These are phyloP conservation scores for Clavariopsis aquatica DNA, from an alignment of 495 filamentous ascomycete species.

Conservation along the genomic window DNA sequence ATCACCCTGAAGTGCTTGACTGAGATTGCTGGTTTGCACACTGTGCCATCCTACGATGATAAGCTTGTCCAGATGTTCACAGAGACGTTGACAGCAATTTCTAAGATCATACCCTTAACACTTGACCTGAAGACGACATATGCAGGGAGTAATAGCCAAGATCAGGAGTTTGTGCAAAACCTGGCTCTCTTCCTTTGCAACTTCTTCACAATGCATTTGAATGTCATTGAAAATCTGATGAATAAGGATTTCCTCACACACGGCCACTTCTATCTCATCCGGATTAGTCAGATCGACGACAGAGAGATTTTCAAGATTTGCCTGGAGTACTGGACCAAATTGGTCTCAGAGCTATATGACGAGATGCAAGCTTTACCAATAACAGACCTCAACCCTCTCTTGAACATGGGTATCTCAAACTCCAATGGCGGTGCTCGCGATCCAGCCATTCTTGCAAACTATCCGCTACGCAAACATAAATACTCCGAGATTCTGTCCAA, in stretches of 20 bases:
- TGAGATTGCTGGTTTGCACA: slow-evolving; percentile 89
- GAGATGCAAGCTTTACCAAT: slow-evolving; percentile 96
- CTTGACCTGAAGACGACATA: slow-evolving; percentile 90
- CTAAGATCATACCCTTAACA: slow-evolving; percentile 84
- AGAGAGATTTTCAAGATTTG: slow-evolving; percentile 99
- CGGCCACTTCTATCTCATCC: slow-evolving; percentile 95
- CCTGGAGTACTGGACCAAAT: slow-evolving; percentile 97
- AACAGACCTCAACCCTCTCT: slow-evolving; percentile 83
- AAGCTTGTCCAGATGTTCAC: slow-evolving; percentile 97
- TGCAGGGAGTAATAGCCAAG: slow-evolving; percentile 81
- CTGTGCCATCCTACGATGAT: slow-evolving; percentile 82
- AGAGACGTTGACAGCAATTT: slow-evolving; percentile 83
- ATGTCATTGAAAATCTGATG: slow-evolving; percentile 90
- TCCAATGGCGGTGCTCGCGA: slow-evolving; percentile 81
- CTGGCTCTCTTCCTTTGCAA: slow-evolving; percentile 92
- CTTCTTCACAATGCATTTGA: slow-evolving; percentile 90
- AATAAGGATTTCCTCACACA: slow-evolving; percentile 93
- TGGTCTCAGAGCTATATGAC: slow-evolving; percentile 97
- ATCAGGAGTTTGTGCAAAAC: slow-evolving; percentile 98
- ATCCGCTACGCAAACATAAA: slow-evolving; percentile 94
- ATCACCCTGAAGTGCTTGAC: slow-evolving; percentile 95
- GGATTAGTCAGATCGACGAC: slow-evolving; percentile 97
- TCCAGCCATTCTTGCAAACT: slow-evolving; percentile 76
- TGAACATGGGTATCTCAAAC: slow-evolving; percentile 64
- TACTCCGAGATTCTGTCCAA: slow-evolving; percentile 93